Evolutionary conservation across 2,329 filamentous ascomycete species (phyloP).

Genomic region (Beauveria asiatica): DNA sequence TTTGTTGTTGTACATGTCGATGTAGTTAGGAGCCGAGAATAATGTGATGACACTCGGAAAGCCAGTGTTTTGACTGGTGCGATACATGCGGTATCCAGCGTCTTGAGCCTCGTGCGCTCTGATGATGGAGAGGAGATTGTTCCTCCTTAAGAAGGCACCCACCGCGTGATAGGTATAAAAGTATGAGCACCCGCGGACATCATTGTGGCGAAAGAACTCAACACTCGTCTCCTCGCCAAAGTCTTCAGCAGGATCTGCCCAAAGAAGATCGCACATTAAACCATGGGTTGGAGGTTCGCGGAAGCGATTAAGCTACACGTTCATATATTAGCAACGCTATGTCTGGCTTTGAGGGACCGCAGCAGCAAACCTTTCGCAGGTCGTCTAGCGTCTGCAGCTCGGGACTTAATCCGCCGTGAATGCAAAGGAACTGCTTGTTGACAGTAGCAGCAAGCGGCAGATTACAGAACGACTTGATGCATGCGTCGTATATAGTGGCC

Average conservation of each 20-base stretch:
- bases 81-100: constrained; percentile 98
- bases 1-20: constrained; percentile 99
- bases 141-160: constrained; percentile 96
- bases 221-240: constrained; percentile 98
- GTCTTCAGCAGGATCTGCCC: constrained; percentile 95
- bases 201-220: constrained; percentile 96
- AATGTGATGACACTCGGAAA: constrained; percentile 99
- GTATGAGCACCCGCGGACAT: constrained; percentile 96
- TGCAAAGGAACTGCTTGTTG: constrained; percentile 99
- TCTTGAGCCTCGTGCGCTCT: constrained; percentile 97
- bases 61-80: constrained; percentile 93
- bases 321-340: constrained; percentile 12
- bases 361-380: constrained; percentile 62
- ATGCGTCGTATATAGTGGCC: constrained; percentile 89
- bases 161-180: constrained; percentile 98
- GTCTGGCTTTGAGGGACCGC: not conserved
- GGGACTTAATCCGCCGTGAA: constrained; percentile 91
- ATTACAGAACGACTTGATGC: constrained; percentile 95
- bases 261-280: constrained; percentile 98
- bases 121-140: constrained; percentile 94
- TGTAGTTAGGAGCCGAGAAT: constrained; percentile 96
- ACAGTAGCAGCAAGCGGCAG: constrained; percentile 91
- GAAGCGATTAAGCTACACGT: constrained; percentile 87
- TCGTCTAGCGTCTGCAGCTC: constrained; percentile 95
- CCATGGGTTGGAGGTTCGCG: constrained; percentile 94